These are phyloP conservation scores for Trichoderma polysporum DNA, from an alignment of 2,329 filamentous ascomycete genomes.

Conservation along the genomic window DNA sequence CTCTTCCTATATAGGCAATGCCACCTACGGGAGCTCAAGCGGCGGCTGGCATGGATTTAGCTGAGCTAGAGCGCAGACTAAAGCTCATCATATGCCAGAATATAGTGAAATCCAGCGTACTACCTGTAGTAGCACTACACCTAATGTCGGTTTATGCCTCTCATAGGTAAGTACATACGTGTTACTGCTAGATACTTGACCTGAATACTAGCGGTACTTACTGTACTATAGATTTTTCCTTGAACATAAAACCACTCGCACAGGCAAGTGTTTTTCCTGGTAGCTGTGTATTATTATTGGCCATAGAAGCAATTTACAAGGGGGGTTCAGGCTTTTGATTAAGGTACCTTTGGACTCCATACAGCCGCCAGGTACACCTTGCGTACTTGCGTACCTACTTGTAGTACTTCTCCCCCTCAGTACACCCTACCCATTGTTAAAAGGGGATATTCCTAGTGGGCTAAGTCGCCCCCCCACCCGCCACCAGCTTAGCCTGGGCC, in stretches of 20 bases:
- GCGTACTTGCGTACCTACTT: neutral
- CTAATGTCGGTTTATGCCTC: slow-evolving; percentile 7
- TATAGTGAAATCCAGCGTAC: neutral
- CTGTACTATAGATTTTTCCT: too few species aligned
- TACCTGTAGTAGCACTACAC: neutral
- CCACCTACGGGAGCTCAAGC: slow-evolving; percentile 2
- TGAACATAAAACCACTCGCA: neutral
- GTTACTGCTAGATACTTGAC: too few species aligned
- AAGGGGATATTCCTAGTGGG: slow-evolving; percentile 1
- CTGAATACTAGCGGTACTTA: too few species aligned
- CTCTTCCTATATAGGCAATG: slow-evolving; percentile 17
- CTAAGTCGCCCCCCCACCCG: neutral
- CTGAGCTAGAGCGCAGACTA: slow-evolving; percentile 9
- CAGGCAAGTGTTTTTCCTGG: neutral
- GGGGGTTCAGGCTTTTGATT: slow-evolving; percentile 5
- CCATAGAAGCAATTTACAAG: neutral
- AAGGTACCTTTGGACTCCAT: slow-evolving; percentile 6
- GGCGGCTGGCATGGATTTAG: slow-evolving; percentile 1
- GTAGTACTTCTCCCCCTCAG: too few species aligned
- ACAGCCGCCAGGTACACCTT: neutral
- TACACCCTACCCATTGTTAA: neutral
- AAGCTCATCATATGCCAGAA: neutral
- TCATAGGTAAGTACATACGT: neutral
- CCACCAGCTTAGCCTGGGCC: neutral
- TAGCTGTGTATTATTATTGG: neutral